phyloP scores from a whole-genome alignment of 148 eudicot species.

The Fagopyrum esculentum region DNA sequence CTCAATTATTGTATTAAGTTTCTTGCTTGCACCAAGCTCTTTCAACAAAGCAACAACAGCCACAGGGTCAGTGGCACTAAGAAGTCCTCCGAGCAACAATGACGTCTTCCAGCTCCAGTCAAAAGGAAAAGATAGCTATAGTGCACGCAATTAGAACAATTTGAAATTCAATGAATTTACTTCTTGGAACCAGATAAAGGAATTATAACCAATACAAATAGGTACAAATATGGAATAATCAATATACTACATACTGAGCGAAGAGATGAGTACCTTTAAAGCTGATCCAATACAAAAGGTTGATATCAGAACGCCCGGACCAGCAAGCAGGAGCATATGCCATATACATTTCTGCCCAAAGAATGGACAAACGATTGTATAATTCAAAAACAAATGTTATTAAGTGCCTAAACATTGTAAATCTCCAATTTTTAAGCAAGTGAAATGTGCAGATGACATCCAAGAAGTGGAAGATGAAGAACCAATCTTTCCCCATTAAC shows the following conservation, averaged over 20 bases:
- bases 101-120: slow-evolving; percentile 91
- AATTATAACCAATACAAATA: background rate
- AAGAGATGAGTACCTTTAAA: slow-evolving; percentile 48
- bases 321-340: slow-evolving; percentile 95
- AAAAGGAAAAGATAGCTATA: slow-evolving; percentile 79
- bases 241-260: background rate
- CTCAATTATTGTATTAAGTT: slow-evolving; percentile 85
- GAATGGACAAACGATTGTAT: slow-evolving; percentile 28
- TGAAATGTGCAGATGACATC: background rate
- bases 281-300: slow-evolving; percentile 87
- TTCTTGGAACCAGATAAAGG: background rate
- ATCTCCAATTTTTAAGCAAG: background rate
- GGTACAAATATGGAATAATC: slow-evolving; percentile 2
- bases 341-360: slow-evolving; percentile 65
- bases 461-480: background rate
- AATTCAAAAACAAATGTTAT: background rate
- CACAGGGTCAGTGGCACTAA: slow-evolving; percentile 98
- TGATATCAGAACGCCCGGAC: slow-evolving; percentile 90
- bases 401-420: background rate
- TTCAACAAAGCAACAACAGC: slow-evolving; percentile 94
- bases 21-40: slow-evolving; percentile 99
- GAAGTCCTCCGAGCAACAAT: slow-evolving; percentile 88
- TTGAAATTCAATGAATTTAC: background rate
- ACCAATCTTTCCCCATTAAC: background rate
- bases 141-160: background rate